phyloP scores from a whole-genome alignment of 768 basidiomycete species.

The Candolleomyces eurysporus region DNA sequence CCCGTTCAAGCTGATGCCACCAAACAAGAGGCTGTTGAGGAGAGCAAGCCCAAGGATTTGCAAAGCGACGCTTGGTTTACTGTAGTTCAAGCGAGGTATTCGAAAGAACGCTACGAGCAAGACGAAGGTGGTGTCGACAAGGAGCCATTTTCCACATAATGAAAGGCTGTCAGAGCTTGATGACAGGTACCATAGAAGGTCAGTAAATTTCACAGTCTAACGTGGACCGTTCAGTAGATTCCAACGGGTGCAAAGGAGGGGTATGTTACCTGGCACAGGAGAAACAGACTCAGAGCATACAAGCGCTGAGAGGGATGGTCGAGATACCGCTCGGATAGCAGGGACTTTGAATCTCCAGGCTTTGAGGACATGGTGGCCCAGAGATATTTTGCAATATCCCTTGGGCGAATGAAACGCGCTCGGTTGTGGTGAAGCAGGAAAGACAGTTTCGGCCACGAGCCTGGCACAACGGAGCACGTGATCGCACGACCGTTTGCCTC shows the following conservation, averaged over 20 bases:
- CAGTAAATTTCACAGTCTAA: constrained; percentile 75
- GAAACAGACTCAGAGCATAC: constrained; percentile 72
- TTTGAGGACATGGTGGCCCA: constrained; percentile 5
- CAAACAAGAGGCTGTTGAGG: constrained; percentile 69
- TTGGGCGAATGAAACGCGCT: neutral
- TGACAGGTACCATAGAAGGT: constrained; percentile 59
- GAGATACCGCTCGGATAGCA: constrained; percentile 72
- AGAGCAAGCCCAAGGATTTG: constrained; percentile 63
- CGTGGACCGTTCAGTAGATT: constrained; percentile 7
- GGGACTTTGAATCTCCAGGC: constrained; percentile 29
- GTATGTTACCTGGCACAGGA: constrained; percentile 64
- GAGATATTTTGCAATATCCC: neutral
- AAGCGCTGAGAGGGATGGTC: constrained; percentile 79
- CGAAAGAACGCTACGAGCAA: constrained; percentile 56
- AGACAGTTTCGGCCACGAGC: neutral
- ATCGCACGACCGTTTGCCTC: neutral
- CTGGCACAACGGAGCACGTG: neutral
- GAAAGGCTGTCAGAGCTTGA: constrained; percentile 40
- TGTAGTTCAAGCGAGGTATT: constrained; percentile 73
- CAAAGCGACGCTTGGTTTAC: constrained; percentile 57
- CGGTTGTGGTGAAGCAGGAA: neutral
- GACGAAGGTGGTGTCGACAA: constrained; percentile 64
- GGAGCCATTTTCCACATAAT: constrained; percentile 68
- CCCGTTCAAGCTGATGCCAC: constrained; percentile 60
- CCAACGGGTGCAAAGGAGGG: neutral